Base-by-base conservation (phyloP, 805 yeast genomes). In the Ogataea paradorogensis region DNA sequence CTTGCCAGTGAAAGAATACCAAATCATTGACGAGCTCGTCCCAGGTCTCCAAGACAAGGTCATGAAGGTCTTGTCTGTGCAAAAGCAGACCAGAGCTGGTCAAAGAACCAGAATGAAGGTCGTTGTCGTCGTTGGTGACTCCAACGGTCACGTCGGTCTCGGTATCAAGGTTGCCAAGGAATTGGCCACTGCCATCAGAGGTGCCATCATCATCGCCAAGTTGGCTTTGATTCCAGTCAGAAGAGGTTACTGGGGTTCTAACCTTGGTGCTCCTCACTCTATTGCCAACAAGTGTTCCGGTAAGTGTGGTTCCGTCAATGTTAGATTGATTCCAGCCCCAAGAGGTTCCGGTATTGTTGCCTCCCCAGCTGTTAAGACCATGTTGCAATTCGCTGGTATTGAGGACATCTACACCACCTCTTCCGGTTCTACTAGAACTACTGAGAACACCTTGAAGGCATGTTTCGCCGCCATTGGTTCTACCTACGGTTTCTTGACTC, bases 41-140 rank as follows among this genome's bases (percentile, higher is more conserved):
- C 99, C 99, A 71, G 83, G 76, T 67, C 84, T 93, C 70, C 82
- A 84, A 76, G 99, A 93, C 73, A 96, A 91, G 79, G 97, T 93
- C 69, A 93, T 93, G 99, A 91, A 91, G 88, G 93, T 93, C 80
- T 84, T 91, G 80, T 95, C 99, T 61, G 99, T 93, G 63, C 99
- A 93, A 80, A 93, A 93, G 84, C 99, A 93, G 80, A 93, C 99
- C 82, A 83, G 96, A 78, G 99, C 99, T 67, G 99, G 99, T 89
- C 99, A 93, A 83, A 91, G 99, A 84, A 93, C 98, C 78, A 89
- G 99, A 83, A 90, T 93, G 84, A 95, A 95, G 93, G 99, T 98
- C 74, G 95, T 93, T 68, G 98, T 93, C 70, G 89, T 93, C 69
- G 89, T 93, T 71, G 99, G 99, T 81, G 99, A 93, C 81, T 78